A percentile compares a stretch with the other conserved stretches of the same genome.
Conservation (phyloP, 2,329 filamentous ascomycete genomes). For the Fusarium proliferatum region DNA sequence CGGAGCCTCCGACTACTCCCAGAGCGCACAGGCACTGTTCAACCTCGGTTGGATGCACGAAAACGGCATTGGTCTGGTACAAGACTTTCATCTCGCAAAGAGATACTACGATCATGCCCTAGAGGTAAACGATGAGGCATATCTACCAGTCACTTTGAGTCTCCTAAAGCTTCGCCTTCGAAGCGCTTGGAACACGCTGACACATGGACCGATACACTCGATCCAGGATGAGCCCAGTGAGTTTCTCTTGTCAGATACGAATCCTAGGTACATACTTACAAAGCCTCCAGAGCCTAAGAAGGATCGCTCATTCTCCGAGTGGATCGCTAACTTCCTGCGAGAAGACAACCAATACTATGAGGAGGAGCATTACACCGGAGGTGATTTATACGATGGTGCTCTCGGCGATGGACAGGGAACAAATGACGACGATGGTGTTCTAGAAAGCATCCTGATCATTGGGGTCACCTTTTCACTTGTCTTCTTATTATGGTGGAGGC, state of each 20-base stretch:
- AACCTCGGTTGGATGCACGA: constrained; percentile 99
- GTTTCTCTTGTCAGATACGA: constrained; percentile 42
- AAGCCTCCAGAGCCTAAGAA: constrained; percentile 70
- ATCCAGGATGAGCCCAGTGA: constrained; percentile 90
- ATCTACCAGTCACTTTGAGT: constrained; percentile 90
- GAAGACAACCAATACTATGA: constrained; percentile 75
- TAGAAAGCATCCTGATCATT: constrained; percentile 88
- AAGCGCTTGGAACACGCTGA: constrained; percentile 95
- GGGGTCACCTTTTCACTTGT: constrained; percentile 79
- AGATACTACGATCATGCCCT: constrained; percentile 94
- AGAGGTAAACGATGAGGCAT: constrained; percentile 92
- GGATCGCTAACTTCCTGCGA: constrained; percentile 86
- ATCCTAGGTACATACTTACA: constrained; percentile 35
- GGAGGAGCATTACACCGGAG: constrained; percentile 64
- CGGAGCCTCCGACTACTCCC: constrained; percentile 88
- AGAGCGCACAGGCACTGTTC: constrained; percentile 94
- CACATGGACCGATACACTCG: constrained; percentile 88
- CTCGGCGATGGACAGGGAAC: constrained; percentile 71
- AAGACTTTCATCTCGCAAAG: constrained; percentile 98
- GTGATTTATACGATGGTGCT: constrained; percentile 65
- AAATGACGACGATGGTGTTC: constrained; percentile 76
- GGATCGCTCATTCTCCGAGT: constrained; percentile 83
- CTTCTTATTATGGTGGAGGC: constrained; percentile 83
- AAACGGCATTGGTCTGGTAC: constrained; percentile 90
- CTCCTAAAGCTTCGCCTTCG: constrained; percentile 85